Base-by-base conservation (phyloP, 257 asterid genomes). In the Capsicum rhomboideum region DNA sequence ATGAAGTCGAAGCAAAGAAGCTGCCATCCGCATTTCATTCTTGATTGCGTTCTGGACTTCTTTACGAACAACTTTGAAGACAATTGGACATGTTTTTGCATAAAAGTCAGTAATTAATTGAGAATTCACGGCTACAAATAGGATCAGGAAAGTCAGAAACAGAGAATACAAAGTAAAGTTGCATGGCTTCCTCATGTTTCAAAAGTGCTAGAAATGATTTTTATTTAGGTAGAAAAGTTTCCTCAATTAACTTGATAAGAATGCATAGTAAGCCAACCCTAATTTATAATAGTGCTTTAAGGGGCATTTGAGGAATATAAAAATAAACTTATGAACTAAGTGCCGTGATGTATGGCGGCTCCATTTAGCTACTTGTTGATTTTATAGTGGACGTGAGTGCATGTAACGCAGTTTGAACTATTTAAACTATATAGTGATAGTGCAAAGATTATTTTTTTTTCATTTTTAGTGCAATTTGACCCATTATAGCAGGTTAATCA, bases 1-100 rank as follows among this genome's bases (percentile, higher is more conserved):
- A 82, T 93, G 97, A 55, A 94, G 97, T 26, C 97, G 89, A 82
- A 92, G 91, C 86, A 93, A 72, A 77, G 97, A 92, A 56, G 97
- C 98, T 0, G 96, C 98, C 93, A 93, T 95, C 82, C 97, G 89
- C 88, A 87, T 91, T 88, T 95, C 98, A 75, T 56, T 85, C 91
- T 49, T 92, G 64, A 95, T 68, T 16, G 98, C 95, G 8, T 82
- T 92, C 21, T 4, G 84, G 4, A 93, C 93, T 86, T 90, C 96
- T 84, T 26, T 85, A n/a, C 96, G 90, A 2, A 91, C 93, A 14
- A 92, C 82, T 79, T 23, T 82, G 1, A 83, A 69, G 67, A 93
- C 55, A 71, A 2, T 40, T 37, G 53, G 29, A 69, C 78, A 69
- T 69, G 78, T 10, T 69, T 69, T 69, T 37, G 78, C 78, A 37